phyloP scores from a whole-genome alignment of 345 rosid species.

The Populus pruinosa region DNA sequence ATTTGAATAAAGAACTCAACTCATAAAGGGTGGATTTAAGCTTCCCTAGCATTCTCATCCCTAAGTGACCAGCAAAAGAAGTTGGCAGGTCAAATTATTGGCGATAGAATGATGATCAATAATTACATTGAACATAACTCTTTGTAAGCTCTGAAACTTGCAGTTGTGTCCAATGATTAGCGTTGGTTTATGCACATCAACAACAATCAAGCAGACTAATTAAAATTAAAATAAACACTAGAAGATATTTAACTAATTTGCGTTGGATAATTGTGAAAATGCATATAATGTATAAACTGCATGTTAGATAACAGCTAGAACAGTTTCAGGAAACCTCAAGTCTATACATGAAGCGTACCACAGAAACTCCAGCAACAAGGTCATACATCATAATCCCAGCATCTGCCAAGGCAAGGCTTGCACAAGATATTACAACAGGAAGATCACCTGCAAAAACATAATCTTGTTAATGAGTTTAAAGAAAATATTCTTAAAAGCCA shows the following conservation, averaged over 20 bases:
- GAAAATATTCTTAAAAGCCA: background rate
- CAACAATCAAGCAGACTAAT: background rate
- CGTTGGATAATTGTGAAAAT: background rate
- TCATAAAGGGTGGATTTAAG: background rate
- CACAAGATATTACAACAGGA: slow-evolving; percentile 82
- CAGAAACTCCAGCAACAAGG: slow-evolving; percentile 84
- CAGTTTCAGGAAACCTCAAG: background rate
- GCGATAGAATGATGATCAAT: background rate
- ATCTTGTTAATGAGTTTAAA: background rate
- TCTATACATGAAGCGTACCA: slow-evolving; percentile 45
- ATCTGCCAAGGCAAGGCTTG: slow-evolving; percentile 96
- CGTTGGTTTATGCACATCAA: background rate
- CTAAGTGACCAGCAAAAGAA: background rate
- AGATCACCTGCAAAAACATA: slow-evolving; percentile 64
- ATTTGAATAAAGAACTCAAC: background rate
- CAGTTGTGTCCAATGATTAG: background rate
- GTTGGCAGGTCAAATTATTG: background rate
- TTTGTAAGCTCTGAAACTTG: background rate
- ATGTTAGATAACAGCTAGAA: background rate
- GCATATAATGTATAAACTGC: background rate
- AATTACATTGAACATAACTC: background rate
- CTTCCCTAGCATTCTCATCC: background rate
- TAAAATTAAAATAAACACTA: background rate
- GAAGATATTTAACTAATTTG: background rate
- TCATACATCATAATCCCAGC: slow-evolving; percentile 97